These are phyloP conservation scores for Colletotrichum sp. DNA, from an alignment of 2,329 filamentous ascomycete species.

Conservation along the genomic window DNA sequence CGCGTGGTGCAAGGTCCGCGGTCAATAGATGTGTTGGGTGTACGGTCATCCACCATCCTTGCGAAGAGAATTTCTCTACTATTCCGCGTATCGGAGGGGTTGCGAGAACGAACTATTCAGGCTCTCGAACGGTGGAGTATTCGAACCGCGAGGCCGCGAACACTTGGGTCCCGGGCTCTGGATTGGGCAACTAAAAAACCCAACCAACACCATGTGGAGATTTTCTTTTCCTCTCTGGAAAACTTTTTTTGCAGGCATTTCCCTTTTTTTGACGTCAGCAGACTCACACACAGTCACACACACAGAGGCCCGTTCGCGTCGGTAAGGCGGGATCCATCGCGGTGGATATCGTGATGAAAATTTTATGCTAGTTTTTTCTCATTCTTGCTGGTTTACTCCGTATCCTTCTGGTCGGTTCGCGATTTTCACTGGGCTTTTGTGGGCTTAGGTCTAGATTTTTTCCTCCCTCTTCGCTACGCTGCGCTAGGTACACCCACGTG, in stretches of 20 bases:
- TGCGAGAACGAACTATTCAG: neutral
- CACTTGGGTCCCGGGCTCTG: neutral
- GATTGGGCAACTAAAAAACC: neutral
- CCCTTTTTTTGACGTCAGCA: conserved; percentile 2
- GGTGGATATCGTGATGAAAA: neutral
- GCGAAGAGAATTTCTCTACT: neutral
- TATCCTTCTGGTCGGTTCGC: neutral
- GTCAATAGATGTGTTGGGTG: neutral
- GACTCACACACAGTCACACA: neutral
- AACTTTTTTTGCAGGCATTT: neutral
- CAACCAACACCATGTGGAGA: neutral
- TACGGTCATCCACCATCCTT: neutral
- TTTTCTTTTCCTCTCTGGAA: neutral
- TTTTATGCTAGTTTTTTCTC: neutral
- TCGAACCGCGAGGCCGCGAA: neutral
- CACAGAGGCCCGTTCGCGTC: neutral
- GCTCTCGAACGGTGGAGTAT: neutral
- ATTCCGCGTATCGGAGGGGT: neutral
- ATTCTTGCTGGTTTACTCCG: neutral
- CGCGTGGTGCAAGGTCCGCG: neutral
- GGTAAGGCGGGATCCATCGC: neutral
- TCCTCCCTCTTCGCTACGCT: neutral
- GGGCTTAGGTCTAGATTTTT: neutral
- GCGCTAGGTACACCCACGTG: neutral
- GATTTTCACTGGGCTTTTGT: neutral